phyloP scores from a whole-genome alignment of 805 yeast species.

The Tetrapisispora phaffii region DNA sequence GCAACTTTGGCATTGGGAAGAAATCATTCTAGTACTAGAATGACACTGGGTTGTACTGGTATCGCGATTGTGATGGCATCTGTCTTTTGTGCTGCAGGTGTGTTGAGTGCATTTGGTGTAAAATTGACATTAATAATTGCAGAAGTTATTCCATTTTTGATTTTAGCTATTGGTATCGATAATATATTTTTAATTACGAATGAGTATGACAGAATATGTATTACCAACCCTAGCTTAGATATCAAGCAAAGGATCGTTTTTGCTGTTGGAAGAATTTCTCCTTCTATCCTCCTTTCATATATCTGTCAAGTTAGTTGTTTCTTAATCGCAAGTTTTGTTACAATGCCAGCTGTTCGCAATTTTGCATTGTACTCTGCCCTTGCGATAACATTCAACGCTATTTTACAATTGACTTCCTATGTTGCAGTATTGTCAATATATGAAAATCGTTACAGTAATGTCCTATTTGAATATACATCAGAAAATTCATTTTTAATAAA shows the following conservation, averaged over 20 bases:
- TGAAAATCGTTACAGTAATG: slow-evolving; percentile 9
- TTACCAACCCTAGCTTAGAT: slow-evolving; percentile 36
- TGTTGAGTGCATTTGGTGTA: slow-evolving; percentile 64
- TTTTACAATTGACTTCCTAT: slow-evolving; percentile 74
- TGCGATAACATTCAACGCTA: slow-evolving; percentile 67
- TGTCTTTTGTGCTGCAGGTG: slow-evolving; percentile 72
- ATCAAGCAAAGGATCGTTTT: slow-evolving; percentile 51
- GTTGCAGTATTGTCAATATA: slow-evolving; percentile 50
- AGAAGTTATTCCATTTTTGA: slow-evolving; percentile 89
- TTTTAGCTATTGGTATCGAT: slow-evolving; percentile 93
- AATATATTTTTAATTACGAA: slow-evolving; percentile 81
- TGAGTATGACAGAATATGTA: slow-evolving; percentile 53
- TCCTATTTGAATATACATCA: slow-evolving; percentile 1
- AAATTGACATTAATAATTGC: slow-evolving; percentile 89
- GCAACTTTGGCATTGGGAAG: slow-evolving; percentile 63
- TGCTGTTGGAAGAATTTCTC: slow-evolving; percentile 70
- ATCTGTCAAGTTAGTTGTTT: slow-evolving; percentile 73
- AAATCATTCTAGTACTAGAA: slow-evolving; percentile 40
- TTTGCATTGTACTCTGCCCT: slow-evolving; percentile 88
- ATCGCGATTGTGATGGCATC: slow-evolving; percentile 72
- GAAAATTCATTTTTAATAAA: slow-evolving; percentile 7
- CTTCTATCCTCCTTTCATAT: slow-evolving; percentile 74
- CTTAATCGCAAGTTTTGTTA: slow-evolving; percentile 63
- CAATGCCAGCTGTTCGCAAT: slow-evolving; percentile 94
- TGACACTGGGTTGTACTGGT: slow-evolving; percentile 75